Percentiles rank a stretch among this genome's conserved stretches.
phyloP scores from a whole-genome alignment of 2,329 filamentous ascomycete species.

The Fusarium chlamydosporum region DNA sequence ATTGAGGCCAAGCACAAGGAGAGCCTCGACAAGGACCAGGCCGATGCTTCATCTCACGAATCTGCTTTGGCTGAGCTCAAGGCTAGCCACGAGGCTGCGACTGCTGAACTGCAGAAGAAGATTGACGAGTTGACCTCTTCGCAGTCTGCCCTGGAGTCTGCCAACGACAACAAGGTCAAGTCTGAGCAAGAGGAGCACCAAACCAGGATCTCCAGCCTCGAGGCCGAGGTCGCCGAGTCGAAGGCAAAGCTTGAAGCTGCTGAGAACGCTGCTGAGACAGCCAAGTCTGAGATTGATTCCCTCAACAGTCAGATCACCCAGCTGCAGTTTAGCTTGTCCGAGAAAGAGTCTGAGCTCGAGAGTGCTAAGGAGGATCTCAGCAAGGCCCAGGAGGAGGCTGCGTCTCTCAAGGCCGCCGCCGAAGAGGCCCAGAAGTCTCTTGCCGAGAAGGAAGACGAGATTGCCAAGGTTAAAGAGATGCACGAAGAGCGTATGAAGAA shows the following conservation, averaged over 20 bases:
- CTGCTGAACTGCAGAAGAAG: conserved; percentile 67
- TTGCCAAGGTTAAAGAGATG: conserved; percentile 67
- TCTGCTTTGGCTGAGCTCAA: conserved; percentile 66
- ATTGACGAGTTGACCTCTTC: conserved; percentile 67
- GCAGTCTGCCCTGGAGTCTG: conserved; percentile 61
- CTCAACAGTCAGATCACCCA: conserved; percentile 58
- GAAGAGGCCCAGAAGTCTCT: conserved; percentile 63
- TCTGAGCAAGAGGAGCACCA: conserved; percentile 61
- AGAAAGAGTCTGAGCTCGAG: conserved; percentile 63
- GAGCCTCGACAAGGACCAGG: conserved; percentile 63
- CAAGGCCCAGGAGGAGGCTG: conserved; percentile 63
- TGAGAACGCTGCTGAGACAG: conserved; percentile 61
- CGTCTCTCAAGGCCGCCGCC: conserved; percentile 65
- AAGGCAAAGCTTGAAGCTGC: conserved; percentile 64
- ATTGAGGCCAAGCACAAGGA: conserved; percentile 68
- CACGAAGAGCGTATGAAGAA: conserved; percentile 71
- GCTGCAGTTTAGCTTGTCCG: conserved; percentile 59
- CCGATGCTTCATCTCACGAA: conserved; percentile 63
- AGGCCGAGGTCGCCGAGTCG: conserved; percentile 66
- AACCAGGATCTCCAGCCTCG: conserved; percentile 64
- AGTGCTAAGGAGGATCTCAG: conserved; percentile 58
- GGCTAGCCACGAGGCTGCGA: conserved; percentile 62
- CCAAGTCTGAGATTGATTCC: conserved; percentile 61
- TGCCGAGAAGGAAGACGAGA: conserved; percentile 63
- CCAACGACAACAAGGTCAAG: conserved; percentile 62